These are phyloP conservation scores for Fusarium siculi DNA, from an alignment of 2,329 filamentous ascomycete species.

Conservation along the genomic window DNA sequence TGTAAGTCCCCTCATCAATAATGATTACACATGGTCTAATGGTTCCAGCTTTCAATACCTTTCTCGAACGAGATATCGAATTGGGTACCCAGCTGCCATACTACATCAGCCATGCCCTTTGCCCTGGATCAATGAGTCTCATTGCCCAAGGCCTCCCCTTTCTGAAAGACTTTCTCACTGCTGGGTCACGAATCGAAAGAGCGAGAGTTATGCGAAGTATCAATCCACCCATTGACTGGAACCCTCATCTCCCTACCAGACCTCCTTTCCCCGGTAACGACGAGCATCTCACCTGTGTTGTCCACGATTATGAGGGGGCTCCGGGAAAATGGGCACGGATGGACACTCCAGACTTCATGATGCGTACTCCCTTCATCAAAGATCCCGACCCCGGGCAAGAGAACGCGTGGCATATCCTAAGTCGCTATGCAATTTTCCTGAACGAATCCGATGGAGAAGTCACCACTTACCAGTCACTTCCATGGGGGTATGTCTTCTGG, in stretches of 20 bases:
- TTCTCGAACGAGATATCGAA: constrained; percentile 14
- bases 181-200: background rate
- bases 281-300: background rate
- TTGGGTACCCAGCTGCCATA: background rate
- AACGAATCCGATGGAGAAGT: background rate
- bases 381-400: constrained; percentile 9
- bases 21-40: background rate
- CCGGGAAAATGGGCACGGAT: background rate
- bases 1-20: background rate
- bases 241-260: background rate
- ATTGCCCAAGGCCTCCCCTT: background rate
- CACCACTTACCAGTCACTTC: background rate
- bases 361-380: constrained; percentile 12
- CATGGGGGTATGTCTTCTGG: constrained; percentile 25
- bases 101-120: background rate
- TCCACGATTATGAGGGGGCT: background rate
- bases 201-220: background rate
- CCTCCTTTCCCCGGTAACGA: background rate
- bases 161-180: constrained; percentile 7
- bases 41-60: constrained; percentile 7
- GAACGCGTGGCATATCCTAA: background rate
- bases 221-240: background rate
- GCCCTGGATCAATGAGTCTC: background rate
- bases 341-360: background rate
- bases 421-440: background rate